Evolutionary conservation across 768 basidiomycete species (phyloP).

Genomic region (Psilocybe azurescens): DNA sequence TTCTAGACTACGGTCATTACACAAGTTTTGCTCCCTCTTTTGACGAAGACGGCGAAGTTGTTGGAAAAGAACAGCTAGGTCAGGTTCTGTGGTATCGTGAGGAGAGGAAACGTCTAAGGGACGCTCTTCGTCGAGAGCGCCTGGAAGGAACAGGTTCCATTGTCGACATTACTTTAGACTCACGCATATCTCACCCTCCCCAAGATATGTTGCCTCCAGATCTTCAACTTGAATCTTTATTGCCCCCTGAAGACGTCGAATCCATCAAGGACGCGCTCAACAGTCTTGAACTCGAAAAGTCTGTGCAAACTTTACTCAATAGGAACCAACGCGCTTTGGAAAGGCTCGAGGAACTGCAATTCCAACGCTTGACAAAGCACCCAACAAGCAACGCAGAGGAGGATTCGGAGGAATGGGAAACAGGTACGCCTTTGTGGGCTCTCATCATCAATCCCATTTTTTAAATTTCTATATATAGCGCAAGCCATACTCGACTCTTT

Average conservation of each 20-base stretch:
- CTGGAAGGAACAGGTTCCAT: slow-evolving; percentile 32
- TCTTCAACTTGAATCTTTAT: slow-evolving; percentile 53
- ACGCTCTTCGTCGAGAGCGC: slow-evolving; percentile 30
- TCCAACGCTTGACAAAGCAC: slow-evolving; percentile 52
- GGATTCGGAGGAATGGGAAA: slow-evolving; percentile 84
- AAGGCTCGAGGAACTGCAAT: slow-evolving; percentile 71
- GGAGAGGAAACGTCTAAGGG: slow-evolving; percentile 40
- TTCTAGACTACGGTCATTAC: slow-evolving; percentile 80
- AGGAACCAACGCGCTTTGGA: slow-evolving; percentile 67
- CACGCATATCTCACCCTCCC: slow-evolving; percentile 19
- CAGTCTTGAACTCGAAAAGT: slow-evolving; percentile 68
- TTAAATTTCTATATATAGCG: slow-evolving; percentile 47
- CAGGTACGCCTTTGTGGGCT: slow-evolving; percentile 53
- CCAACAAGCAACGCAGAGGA: slow-evolving; percentile 56
- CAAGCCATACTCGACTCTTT: slow-evolving; percentile 77
- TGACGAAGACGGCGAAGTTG: slow-evolving; percentile 76
- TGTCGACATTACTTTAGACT: slow-evolving; percentile 29
- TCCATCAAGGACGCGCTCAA: slow-evolving; percentile 65
- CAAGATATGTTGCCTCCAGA: slow-evolving; percentile 33
- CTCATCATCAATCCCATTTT: slow-evolving; percentile 8
- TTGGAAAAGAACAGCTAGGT: slow-evolving; percentile 66
- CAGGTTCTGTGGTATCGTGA: slow-evolving; percentile 61
- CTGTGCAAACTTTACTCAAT: slow-evolving; percentile 71
- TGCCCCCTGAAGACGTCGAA: slow-evolving; percentile 59
- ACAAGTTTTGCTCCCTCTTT: slow-evolving; percentile 81